Evolutionary conservation across 805 yeast genomes (phyloP).

Genomic region (Metschnikowia colocasiae): DNA sequence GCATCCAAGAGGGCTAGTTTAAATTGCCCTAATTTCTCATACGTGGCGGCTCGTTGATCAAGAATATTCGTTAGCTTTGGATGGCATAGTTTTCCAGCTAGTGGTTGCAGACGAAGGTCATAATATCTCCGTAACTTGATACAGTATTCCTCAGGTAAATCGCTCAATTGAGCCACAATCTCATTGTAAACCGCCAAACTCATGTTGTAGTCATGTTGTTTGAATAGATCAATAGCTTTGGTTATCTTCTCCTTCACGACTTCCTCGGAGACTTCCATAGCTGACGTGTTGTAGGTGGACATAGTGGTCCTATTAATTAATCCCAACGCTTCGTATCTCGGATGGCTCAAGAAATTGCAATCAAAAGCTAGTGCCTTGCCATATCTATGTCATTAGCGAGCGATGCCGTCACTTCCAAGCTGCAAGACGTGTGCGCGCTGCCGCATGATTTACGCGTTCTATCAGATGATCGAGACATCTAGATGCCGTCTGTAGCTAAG

Average conservation of each 20-base stretch:
- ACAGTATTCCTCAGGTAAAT: constrained; percentile 11
- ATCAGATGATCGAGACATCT: too few relatives aligned
- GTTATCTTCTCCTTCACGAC: constrained; percentile 27
- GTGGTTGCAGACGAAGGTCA: constrained; percentile 23
- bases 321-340: neutral
- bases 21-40: constrained; percentile 35
- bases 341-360: neutral
- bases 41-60: constrained; percentile 51
- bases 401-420: neutral
- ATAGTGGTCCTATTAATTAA: neutral
- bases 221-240: constrained; percentile 31
- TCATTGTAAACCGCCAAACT: constrained; percentile 30
- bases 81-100: constrained; percentile 30
- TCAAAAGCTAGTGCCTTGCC: neutral
- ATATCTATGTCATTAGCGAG: neutral
- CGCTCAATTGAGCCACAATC: constrained; percentile 20
- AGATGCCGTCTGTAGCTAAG: too few relatives aligned
- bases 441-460: too few relatives aligned
- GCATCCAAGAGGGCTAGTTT: constrained; percentile 38
- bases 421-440: too few relatives aligned
- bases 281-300: neutral
- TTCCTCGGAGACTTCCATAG: constrained; percentile 22
- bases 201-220: constrained; percentile 23
- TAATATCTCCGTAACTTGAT: constrained; percentile 20
- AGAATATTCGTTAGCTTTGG: constrained; percentile 34